phyloP scores from a whole-genome alignment of 495 filamentous ascomycete genomes.

The Tuber borchii region DNA sequence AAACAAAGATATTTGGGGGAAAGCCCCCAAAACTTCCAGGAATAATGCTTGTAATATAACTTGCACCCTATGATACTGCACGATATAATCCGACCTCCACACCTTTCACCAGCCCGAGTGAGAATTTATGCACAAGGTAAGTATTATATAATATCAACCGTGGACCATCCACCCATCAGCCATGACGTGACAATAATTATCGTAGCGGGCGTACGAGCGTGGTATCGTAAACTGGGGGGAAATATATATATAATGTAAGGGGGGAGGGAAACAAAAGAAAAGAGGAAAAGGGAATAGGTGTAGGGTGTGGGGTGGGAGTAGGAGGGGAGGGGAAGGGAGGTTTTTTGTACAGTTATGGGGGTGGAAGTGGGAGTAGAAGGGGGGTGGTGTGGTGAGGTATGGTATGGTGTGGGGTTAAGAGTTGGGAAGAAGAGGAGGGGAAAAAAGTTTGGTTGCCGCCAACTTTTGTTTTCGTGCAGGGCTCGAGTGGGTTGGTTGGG shows the following conservation, averaged over 20 bases:
- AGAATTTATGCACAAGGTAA: neutral
- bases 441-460: neutral
- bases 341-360: neutral
- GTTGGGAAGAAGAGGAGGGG: neutral
- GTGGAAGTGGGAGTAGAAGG: neutral
- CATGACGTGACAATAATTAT: neutral
- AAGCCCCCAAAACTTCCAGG: neutral
- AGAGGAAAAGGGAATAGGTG: neutral
- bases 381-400: neutral
- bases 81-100: neutral
- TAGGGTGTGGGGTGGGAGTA: neutral
- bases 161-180: neutral
- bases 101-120: neutral
- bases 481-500: neutral
- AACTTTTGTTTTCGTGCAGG: neutral
- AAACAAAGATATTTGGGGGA: neutral
- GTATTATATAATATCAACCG: neutral
- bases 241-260: neutral
- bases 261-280: too few relatives aligned
- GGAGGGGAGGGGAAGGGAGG: too few relatives aligned
- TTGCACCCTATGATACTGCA: neutral
- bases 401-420: neutral
- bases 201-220: neutral
- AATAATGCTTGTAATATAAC: neutral
- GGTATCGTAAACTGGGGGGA: neutral